These are phyloP conservation scores for Rhizoclosmatium globosum DNA, from an alignment of 192 early-diverging fungal genomes.

Conservation along the genomic window DNA sequence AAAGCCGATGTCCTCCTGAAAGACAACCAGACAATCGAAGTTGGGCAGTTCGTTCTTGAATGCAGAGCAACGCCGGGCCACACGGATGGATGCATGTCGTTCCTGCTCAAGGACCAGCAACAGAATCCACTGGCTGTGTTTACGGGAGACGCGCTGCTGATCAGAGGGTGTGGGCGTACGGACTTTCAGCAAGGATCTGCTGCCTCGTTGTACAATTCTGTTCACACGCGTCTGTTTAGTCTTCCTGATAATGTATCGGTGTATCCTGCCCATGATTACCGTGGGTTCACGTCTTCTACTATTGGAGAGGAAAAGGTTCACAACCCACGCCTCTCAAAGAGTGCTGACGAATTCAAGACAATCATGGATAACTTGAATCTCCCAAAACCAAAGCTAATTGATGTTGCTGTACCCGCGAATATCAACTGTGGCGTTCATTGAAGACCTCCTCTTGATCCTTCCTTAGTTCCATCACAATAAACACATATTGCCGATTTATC, in stretches of 20 bases:
- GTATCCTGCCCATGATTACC: constrained; percentile 42
- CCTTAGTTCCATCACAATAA: too few relatives aligned
- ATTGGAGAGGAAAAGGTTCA: constrained; percentile 39
- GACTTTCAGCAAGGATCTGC: constrained; percentile 43
- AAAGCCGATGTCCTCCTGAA: constrained; percentile 26
- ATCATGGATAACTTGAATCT: constrained; percentile 39
- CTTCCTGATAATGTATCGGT: constrained; percentile 36
- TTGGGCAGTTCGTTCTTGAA: constrained; percentile 28
- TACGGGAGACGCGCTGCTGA: constrained; percentile 40
- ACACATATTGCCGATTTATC: too few relatives aligned
- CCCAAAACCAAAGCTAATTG: constrained; percentile 34
- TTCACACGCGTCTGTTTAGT: constrained; percentile 34
- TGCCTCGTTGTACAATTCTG: constrained; percentile 29
- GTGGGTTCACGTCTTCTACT: constrained; percentile 17
- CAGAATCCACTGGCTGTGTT: constrained; percentile 22
- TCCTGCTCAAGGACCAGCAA: constrained; percentile 21
- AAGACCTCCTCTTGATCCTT: too few relatives aligned
- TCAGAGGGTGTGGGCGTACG: constrained; percentile 42
- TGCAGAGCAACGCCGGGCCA: constrained; percentile 40
- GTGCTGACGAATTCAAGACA: constrained; percentile 32
- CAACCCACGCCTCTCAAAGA: constrained; percentile 40
- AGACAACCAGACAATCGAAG: constrained; percentile 1
- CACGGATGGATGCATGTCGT: constrained; percentile 40
- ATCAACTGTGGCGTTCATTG: constrained; percentile 8
- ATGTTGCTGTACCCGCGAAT: constrained; percentile 23